These are phyloP conservation scores for Ceriops zippeliana DNA, from an alignment of 345 rosid species.

Conservation along the genomic window DNA sequence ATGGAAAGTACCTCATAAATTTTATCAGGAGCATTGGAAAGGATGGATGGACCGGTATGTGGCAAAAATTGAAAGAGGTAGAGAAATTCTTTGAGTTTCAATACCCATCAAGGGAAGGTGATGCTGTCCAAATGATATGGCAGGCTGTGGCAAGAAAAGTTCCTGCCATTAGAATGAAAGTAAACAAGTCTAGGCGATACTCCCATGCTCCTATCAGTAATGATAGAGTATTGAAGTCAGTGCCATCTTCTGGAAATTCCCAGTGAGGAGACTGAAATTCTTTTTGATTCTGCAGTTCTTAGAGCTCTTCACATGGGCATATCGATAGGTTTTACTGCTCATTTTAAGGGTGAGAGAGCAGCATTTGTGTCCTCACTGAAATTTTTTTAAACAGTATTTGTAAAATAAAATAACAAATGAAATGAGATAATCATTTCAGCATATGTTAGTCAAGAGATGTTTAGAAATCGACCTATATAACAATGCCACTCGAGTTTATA, in stretches of 20 bases:
- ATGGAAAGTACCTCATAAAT: conserved; percentile 58
- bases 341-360: conserved; percentile 11
- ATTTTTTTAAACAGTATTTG: conserved; percentile 19
- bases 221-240: conserved; percentile 24
- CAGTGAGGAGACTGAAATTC: conserved; percentile 39
- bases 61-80: conserved; percentile 57
- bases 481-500: too few relatives aligned
- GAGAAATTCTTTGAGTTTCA: conserved; percentile 54
- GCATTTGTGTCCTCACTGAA: conserved; percentile 7
- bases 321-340: conserved; percentile 1
- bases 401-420: conserved; percentile 4
- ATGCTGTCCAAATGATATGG: conserved; percentile 94
- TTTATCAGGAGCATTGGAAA: conserved; percentile 56
- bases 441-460: neutral
- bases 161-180: conserved; percentile 53
- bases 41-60: conserved; percentile 78
- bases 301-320: conserved; percentile 1
- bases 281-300: conserved; percentile 1
- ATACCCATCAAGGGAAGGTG: conserved; percentile 57
- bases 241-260: conserved; percentile 44
- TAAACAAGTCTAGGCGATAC: conserved; percentile 59
- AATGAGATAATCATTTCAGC: neutral
- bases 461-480: too few relatives aligned
- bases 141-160: conserved; percentile 76
- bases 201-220: conserved; percentile 19